Evolutionary conservation across 192 early-diverging fungal species (phyloP), one percentile per base, ranked within the genome.

Genomic region (Coemansia sp.): DNA sequence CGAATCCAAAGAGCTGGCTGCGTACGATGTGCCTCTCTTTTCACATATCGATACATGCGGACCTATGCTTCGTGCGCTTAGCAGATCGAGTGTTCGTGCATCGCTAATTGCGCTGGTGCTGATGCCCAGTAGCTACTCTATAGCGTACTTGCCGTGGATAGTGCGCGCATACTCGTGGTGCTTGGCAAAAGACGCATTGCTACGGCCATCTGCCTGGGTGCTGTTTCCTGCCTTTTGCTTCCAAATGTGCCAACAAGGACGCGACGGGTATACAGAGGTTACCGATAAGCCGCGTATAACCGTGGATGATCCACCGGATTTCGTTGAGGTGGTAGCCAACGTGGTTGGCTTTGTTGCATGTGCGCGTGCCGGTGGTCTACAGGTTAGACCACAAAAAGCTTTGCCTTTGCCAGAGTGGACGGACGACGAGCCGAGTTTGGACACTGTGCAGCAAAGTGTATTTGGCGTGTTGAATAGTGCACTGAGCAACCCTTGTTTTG

Each of bases 201-300:
- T 75, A 51, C 66, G 79, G 1, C 57, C 67, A 26, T 31, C 43
- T 1, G 69, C 74, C 6, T 82, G 79, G 79, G 50, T 64, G 10
- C 21, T 82, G 38, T 69, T 82, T 35, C 79, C 79, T 0, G 35
- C 66, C 19, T 75, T 69, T 41, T 72, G 79, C 6, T n/a, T 47
- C 50, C 49, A 47, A 45, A 57, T 53, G 31, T n/a, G 47, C 26
- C 3, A 12, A 3, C 43, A 19, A 2, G 67, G 64, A 22, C 39
- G 39, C 2, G 73, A 75, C 9, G 74, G 64, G 0, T 74, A 69
- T 21, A 17, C 25, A 1, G 38, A 27, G 11, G 57, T 68, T 22
- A 39, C 57, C n/a, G 55, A 58, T 3, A 65, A 62, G 43, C 61
- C 67, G 37, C 55, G 67, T 12, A 50, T 82, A 2, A 56, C 66